phyloP scores from a whole-genome alignment of 179 eudicot genomes.

The Carnegiea gigantea region DNA sequence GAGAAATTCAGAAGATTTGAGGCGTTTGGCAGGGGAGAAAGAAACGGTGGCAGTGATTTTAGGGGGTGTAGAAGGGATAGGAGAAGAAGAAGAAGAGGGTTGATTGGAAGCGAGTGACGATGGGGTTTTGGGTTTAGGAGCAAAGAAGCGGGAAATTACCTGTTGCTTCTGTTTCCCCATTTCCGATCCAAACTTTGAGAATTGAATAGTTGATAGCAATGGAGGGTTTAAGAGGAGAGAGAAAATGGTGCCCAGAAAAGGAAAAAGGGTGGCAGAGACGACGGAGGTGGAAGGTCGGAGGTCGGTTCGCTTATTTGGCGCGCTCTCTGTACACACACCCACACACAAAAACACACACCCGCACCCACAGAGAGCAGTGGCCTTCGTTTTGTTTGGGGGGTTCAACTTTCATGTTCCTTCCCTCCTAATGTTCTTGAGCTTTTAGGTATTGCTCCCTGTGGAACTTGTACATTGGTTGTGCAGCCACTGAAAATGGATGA shows the following conservation, averaged over 20 bases:
- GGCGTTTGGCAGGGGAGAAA: slow-evolving; percentile 80
- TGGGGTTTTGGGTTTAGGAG: slow-evolving; percentile 60
- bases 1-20: slow-evolving; percentile 44
- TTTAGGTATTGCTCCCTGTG: too few relatives aligned
- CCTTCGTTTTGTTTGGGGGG: not conserved
- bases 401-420: too few relatives aligned
- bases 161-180: slow-evolving; percentile 91
- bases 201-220: not conserved
- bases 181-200: not conserved
- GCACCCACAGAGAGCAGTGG: too few relatives aligned
- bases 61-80: slow-evolving; percentile 43
- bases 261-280: not conserved
- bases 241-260: not conserved
- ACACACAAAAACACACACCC: not conserved
- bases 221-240: not conserved
- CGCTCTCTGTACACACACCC: not conserved
- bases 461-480: too few relatives aligned
- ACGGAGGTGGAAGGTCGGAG: not conserved
- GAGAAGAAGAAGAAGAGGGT: slow-evolving; percentile 30
- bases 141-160: slow-evolving; percentile 85
- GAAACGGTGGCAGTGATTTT: slow-evolving; percentile 69
- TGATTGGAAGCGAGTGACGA: slow-evolving; percentile 29
- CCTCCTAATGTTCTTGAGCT: too few relatives aligned
- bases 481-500: too few relatives aligned
- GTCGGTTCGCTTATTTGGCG: slow-evolving; percentile 5